Base-by-base conservation (phyloP, 2,329 filamentous ascomycete species). In the Aspergillus costaricaensis region DNA sequence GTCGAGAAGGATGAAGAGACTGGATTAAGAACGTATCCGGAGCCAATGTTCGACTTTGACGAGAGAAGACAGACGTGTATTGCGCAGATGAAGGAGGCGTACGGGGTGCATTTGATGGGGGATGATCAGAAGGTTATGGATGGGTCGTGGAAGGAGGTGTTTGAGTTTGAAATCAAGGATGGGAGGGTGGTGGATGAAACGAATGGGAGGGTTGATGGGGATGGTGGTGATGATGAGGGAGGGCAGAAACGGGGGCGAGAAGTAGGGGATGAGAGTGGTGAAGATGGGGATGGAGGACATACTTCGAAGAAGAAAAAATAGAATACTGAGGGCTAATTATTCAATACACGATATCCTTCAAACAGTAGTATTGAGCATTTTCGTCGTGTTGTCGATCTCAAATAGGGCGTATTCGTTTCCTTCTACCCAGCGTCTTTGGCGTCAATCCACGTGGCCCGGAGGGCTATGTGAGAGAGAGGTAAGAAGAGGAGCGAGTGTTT, bases 21-120 rank as follows among this genome's bases (percentile, higher is more conserved):
- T 23, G 81, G 79, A 0, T 76, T 82, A 19, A 74, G 70, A 38
- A 62, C 76, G 0, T 93, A 92, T 72, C 89, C 89, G 1, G 88
- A 88, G 70, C 88, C 89, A 1, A 92, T 92, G 84, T 91, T 93
- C 71, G 89, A 92, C 74, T 93, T 92, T 69, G 72, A 78, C 17
- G 81, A 86, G 71, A 78, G 87, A 65, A 82, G 88, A 55, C 79
- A 82, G 6, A 76, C 85, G 2, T 92, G 90, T 67, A 77, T 92
- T 1, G 76, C 83, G 43, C 85, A 84, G 0, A 87, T 92, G 84
- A 92, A 91, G 53, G 82, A 82, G 49, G 90, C 89, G 0, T 92
- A 91, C 71, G 71, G 79, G 6, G 81, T 89, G 1, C 85, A 85
- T 0, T 68, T 92, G 23, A 82, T 88, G 67, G 90, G 90, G 0